Percentiles rank a stretch among this genome's conserved stretches.
Conservation (phyloP, 1,284 basidiomycete species). For the Leccinum variabile region DNA sequence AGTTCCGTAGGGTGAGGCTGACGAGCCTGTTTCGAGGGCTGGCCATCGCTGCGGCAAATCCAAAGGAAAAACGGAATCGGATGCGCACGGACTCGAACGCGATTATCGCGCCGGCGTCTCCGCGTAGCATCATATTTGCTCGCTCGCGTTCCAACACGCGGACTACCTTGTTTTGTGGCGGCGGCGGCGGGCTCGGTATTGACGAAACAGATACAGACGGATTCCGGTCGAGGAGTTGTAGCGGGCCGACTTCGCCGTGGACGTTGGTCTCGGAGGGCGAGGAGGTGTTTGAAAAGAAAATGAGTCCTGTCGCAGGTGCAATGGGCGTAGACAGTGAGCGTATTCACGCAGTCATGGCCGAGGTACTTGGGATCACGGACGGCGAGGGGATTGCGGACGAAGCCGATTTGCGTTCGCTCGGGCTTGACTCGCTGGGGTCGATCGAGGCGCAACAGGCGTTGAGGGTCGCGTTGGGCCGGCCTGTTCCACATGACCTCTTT, state of each 20-base stretch:
- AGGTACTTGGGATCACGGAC: constrained; percentile 46
- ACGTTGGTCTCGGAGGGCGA: constrained; percentile 18
- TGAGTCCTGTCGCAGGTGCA: not conserved
- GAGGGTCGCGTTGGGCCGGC: constrained; percentile 39
- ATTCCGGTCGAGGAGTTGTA: too few species aligned
- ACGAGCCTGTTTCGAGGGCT: constrained; percentile 48
- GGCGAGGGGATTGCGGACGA: constrained; percentile 43
- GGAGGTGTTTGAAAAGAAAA: not conserved
- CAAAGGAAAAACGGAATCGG: constrained; percentile 14
- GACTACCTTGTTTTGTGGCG: constrained; percentile 18
- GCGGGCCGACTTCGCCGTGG: too few species aligned
- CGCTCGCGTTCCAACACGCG: constrained; percentile 30
- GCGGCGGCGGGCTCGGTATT: not conserved
- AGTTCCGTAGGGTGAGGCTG: constrained; percentile 55
- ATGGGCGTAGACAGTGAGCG: constrained; percentile 22
- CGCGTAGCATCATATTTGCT: constrained; percentile 30
- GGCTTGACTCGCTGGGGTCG: constrained; percentile 62
- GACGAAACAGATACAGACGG: too few species aligned
- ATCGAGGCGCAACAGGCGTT: constrained; percentile 38
- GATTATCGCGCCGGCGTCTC: constrained; percentile 29
- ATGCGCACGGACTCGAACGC: constrained; percentile 31
- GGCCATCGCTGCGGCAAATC: constrained; percentile 33
- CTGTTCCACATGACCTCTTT: constrained; percentile 46
- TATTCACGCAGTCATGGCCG: constrained; percentile 47
- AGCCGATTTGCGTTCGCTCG: constrained; percentile 46